Base-by-base conservation (phyloP, 164 flowering plant species). In the Vitis vinifera region DNA sequence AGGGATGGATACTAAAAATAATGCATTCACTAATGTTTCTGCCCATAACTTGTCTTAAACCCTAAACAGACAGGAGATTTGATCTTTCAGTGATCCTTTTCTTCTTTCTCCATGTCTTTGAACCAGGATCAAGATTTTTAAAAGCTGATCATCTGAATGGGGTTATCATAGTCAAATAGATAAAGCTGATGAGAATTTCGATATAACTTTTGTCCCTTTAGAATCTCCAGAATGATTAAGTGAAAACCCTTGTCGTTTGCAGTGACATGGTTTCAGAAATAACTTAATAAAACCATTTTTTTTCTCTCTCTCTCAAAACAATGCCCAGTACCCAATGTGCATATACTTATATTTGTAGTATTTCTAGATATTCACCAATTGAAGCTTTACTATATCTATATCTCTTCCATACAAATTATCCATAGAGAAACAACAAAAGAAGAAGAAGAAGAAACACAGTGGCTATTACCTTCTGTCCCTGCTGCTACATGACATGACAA, bases 401-500 rank as follows among this genome's bases (percentile, higher is more conserved):
- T 37, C 5, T 37, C 44, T 6, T 2, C 44, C 44, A 37, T 31
- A 31, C 44, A 37, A 6, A 37, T 37, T 37, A 37, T 37, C 44
- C 13, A 49, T 30, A 66, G n/a, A 55, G 15, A 60, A 55, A 68
- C 27, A 67, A 19, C 51, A 63, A 71, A 52, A 16, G 10, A 69
- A 9, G 44, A 56, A 47, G 47, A 37, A 37, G 44, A 37, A 37
- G 44, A 37, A 4, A 61, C 13, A 49, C 13, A 17, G 50, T 61
- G 50, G 64, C 17, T 47, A 61, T 61, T 61, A 15, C 49, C 64
- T 15, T 61, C 3, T 61, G 13, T 37, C 19, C 10, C 14, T 16
- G 19, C 44, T 37, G 44, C 7, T 37, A 37, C 44, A 37, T 37
- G 44, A 37, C 16, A 59, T 27, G 55, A 51, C 67, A 19, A 63